Evolutionary conservation across 2,329 filamentous ascomycete genomes (phyloP), one percentile per base, ranked within the genome.

Genomic region (Colletotrichum godetiae): DNA sequence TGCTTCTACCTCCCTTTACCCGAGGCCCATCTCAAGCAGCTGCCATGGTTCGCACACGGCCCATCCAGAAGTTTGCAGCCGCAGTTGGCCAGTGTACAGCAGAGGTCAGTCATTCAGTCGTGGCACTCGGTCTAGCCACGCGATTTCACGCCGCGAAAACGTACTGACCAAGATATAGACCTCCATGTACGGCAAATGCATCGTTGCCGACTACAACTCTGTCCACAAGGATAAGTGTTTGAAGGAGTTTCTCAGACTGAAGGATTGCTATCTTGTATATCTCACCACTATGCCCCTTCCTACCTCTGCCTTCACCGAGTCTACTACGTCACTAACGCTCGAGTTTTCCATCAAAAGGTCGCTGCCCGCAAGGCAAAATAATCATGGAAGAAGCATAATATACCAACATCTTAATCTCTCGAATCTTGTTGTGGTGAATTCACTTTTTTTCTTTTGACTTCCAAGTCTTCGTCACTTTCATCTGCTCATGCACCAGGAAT

Each of bases 201-300:
- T 99, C 76, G 89, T 96, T 63, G 90, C 91, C 52, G 96, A 98
- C 80, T 98, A 97, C 84, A 96, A 96, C 80, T 91, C 95, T 4
- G 91, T 98, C 3, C 90, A 95, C 78, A 97, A 97, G 80, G 94
- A 98, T 80, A 97, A 97, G 87, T 99, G 97, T 80, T 88, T 88
- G 5, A 91, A 91, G 71, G 95, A 98, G 80, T 98, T 99, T 77
- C 86, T 97, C 82, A 91, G 86, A 76, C 82, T 98, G 61, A 98
- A 97, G 81, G 88, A 97, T 76, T 98, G 96, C 80, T 97, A 95
- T 80, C 79, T 97, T 79, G 95, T 98, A 87, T 89, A 76, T 37
- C n/a, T 24, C 19, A 33, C 52, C 29, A 57, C 22, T 5, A 13
- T 52, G 13, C 15, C 29, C 37, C 22, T 22, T 46, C 27, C n/a